A percentile compares a stretch with the other conserved stretches of the same genome.
phyloP scores from a whole-genome alignment of 495 filamentous ascomycete genomes.

The Podospora tetraspora region DNA sequence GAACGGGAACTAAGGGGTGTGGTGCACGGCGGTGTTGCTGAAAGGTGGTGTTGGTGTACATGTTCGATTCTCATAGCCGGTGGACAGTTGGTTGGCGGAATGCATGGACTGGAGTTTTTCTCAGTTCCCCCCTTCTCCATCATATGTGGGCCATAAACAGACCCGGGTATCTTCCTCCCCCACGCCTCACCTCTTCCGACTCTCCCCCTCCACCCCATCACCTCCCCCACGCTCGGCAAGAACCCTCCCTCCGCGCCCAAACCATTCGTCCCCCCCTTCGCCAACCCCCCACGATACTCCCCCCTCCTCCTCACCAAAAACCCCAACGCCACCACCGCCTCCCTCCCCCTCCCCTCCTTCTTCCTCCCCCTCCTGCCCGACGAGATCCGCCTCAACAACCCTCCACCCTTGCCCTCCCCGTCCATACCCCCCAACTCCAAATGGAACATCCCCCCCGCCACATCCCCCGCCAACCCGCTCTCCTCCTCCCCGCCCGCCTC shows the following conservation, averaged over 20 bases:
- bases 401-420: neutral
- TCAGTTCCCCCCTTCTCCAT: neutral
- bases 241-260: slow-evolving; percentile 14
- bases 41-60: neutral
- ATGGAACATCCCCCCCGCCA: slow-evolving; percentile 29
- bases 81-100: neutral
- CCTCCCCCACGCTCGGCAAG: slow-evolving; percentile 30
- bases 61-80: neutral
- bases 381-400: neutral
- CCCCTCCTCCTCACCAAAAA: slow-evolving; percentile 29
- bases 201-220: slow-evolving; percentile 30
- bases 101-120: neutral
- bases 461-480: slow-evolving; percentile 19
- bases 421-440: slow-evolving; percentile 6
- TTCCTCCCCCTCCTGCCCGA: neutral
- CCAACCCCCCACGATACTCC: slow-evolving; percentile 20
- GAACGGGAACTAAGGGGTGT: slow-evolving; percentile 20
- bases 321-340: slow-evolving; percentile 28
- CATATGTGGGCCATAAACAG: neutral
- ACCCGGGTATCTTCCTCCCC: neutral
- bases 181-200: no score
- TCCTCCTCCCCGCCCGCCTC: slow-evolving; percentile 14
- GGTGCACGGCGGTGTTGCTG: neutral
- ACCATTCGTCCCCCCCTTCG: neutral
- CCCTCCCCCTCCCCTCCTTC: slow-evolving; percentile 14